A percentile compares a stretch with the other conserved stretches of the same genome.
Conservation (phyloP, 192 early-diverging fungal genomes). For the Endogone sp. region DNA sequence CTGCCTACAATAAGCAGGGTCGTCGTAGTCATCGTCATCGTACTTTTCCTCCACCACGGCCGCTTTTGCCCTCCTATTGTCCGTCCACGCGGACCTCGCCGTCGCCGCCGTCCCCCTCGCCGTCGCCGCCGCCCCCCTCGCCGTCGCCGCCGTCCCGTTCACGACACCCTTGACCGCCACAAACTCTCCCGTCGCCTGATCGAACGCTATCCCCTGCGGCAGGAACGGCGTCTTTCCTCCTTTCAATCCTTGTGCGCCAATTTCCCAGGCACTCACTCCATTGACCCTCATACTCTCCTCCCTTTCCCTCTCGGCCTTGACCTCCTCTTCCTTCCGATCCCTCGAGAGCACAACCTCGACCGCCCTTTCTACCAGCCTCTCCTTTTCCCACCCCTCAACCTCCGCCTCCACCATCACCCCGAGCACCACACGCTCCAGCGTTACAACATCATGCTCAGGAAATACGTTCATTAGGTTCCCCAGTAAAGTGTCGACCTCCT, state of each 20-base stretch:
- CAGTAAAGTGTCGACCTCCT: conserved; percentile 24
- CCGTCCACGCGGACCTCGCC: conserved; percentile 9
- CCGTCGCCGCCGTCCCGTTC: neutral
- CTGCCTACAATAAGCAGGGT: conserved; percentile 44
- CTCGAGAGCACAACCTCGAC: conserved; percentile 35
- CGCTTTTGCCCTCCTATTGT: conserved; percentile 10
- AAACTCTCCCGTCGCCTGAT: conserved; percentile 6
- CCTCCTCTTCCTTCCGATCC: conserved; percentile 22
- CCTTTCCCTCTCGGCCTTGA: conserved; percentile 9
- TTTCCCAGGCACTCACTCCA: conserved; percentile 8
- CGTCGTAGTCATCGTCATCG: conserved; percentile 41
- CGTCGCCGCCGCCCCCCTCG: neutral
- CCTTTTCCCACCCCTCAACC: conserved; percentile 11
- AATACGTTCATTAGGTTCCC: conserved; percentile 30
- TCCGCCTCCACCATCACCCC: conserved; percentile 33
- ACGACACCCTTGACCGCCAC: neutral
- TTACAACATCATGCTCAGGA: conserved; percentile 22
- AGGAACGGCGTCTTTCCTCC: conserved; percentile 21
- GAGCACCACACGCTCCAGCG: conserved; percentile 33
- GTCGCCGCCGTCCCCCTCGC: conserved; percentile 2
- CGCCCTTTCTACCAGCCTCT: conserved; percentile 27
- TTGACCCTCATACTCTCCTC: conserved; percentile 5
- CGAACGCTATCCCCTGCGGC: conserved; percentile 16
- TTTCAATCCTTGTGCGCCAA: too few relatives aligned
- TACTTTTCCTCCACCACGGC: conserved; percentile 28